These are phyloP conservation scores for Mucuna pruriens DNA, from an alignment of 306 rosid genomes.

Conservation along the genomic window DNA sequence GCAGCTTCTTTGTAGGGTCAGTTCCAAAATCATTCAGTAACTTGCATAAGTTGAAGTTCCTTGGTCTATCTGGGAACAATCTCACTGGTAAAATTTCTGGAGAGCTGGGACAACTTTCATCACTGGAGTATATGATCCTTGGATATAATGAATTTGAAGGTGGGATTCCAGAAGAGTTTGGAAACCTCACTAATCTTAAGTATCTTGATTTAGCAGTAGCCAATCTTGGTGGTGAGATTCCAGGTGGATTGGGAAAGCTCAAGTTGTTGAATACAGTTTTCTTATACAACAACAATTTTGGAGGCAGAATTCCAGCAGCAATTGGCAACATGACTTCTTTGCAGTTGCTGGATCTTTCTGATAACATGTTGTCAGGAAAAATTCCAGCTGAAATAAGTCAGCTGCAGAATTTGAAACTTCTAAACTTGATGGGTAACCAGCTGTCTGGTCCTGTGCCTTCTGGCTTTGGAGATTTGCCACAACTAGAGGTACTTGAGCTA, in stretches of 20 bases:
- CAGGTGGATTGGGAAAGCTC: conserved; percentile 68
- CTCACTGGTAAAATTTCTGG: conserved; percentile 78
- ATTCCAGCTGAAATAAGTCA: conserved; percentile 71
- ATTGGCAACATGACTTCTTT: conserved; percentile 64
- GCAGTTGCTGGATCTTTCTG: conserved; percentile 77
- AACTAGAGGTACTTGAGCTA: conserved; percentile 72
- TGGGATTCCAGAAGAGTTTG: conserved; percentile 75
- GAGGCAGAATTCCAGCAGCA: conserved; percentile 66
- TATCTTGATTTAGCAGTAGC: conserved; percentile 93
- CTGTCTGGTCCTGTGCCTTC: conserved; percentile 78
- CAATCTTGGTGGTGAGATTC: conserved; percentile 82
- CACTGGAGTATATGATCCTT: conserved; percentile 74
- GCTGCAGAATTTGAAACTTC: conserved; percentile 74
- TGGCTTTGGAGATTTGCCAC: conserved; percentile 66
- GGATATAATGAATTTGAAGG: conserved; percentile 90
- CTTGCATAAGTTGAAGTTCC: conserved; percentile 83
- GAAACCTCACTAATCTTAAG: conserved; percentile 76
- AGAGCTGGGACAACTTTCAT: conserved; percentile 74
- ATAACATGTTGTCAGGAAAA: conserved; percentile 73
- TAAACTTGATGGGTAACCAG: conserved; percentile 80
- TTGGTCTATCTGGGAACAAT: conserved; percentile 92
- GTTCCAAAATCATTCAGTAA: conserved; percentile 67
- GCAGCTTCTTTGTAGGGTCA: conserved; percentile 78
- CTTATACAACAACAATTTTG: conserved; percentile 74
- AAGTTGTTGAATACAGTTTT: conserved; percentile 67